Evolutionary conservation across 208 protist species (phyloP), one percentile per base, ranked within the genome.

Genomic region (Acanthamoeba sp.): DNA sequence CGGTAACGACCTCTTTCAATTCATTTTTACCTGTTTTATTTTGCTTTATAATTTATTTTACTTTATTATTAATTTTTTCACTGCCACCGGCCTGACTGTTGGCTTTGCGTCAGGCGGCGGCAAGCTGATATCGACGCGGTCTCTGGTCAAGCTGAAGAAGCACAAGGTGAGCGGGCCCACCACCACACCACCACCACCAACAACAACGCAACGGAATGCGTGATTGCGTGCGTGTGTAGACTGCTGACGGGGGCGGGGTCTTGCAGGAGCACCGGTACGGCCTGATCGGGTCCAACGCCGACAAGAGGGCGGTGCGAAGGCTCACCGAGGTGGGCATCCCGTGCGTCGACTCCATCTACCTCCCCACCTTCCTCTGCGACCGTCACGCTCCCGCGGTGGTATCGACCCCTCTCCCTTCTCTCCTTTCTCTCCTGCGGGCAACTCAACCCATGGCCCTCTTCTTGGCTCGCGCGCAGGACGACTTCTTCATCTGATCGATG

Each of bases 251-350:
- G n/a, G n/a, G n/a, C n/a, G n/a, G n/a, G n/a, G n/a, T 32, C 22
- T n/a, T 76, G 40, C 71, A 87, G 78, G 78, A n/a, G 42, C 38
- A 87, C n/a, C 78, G 78, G 16, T 87, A 87, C 45, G 78, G 78
- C 7, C 45, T 87, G 78, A 45, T 87, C 24, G 78, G 78, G 2
- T 18, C 48, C 78, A 87, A 87, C 48, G 78, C 78, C 14, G 78
- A 87, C 42, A 27, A 59, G 78, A 52, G 36, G 48, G 5, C 78
- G 27, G 78, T 87, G 78, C 22, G 34, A 24, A 32, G 78, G 42
- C 45, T 87, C 12, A 87, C 40, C 45, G 78, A 87, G n/a, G 24
- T 87, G 48, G 78, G 78, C 1, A 4, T 87, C 10, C 78, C 78
- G 78, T 52, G 42, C 78, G 42, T 87, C 9, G 78, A 87, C 14